Evolutionary conservation across 83 land plant genomes (phyloP), one percentile per base, ranked within the genome.

Genomic region (Isoetes engelmannii): DNA sequence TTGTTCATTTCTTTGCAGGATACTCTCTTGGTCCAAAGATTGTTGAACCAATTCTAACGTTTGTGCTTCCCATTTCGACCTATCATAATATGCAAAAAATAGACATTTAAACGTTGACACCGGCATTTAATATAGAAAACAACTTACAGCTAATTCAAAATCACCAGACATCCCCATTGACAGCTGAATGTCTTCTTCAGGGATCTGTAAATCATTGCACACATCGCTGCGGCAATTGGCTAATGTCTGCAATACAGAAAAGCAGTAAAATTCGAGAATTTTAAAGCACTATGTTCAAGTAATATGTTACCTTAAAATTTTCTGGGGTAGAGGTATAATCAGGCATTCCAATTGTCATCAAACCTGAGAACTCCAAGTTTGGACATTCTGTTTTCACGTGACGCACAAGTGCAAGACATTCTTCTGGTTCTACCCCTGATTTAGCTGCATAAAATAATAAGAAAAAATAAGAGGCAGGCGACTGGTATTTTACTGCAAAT

Each of bases 161-260:
- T 94, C 99, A 54, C 80, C 89, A 28, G 99, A 94, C 99, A 94
- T 94, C 77, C 99, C 99, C 99, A 94, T 94, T 45, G 99, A 94
- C 19, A 94, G 82, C 63, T 94, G 96, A 79, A 87, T 86, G 56
- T 86, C 82, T 13, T 83, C 87, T 61, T 82, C 88, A 42, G 80
- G 50, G 20, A 94, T 82, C 60, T 80, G 87, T 44, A 94, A 84
- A 20, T 78, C 93, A 58, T 86, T 83, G 65, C 97, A 94, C 7
- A 94, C 86, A 56, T 86, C 85, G 20, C 57, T 68, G 75, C 92
- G 75, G 69, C 99, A 94, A 17, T 77, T 76, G 61, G 83, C 57
- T 58, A 94, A 68, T 44, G 93, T 70, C 99, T 94, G 89, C 57
- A 71, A 47, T 17, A 55, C 17, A 50, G 41, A 44, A 48, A 71